Evolutionary conservation across 352 stramenopile species (phyloP).

Genomic region (Pythium pyrilobum): DNA sequence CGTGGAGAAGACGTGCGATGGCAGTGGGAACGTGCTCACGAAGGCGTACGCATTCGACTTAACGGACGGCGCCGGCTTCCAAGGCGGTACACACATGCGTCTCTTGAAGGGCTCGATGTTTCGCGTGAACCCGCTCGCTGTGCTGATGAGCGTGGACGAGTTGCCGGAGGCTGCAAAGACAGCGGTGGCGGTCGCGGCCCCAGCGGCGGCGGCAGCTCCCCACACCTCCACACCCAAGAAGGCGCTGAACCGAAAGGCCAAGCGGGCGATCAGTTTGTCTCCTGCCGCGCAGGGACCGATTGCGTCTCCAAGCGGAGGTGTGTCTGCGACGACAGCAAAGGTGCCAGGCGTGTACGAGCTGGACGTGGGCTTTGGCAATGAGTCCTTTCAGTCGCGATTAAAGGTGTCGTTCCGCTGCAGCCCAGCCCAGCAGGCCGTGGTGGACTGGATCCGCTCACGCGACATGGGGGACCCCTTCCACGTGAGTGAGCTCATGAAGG

Average conservation of each 20-base stretch:
- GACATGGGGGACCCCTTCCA: conserved; percentile 18
- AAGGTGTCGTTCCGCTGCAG: conserved; percentile 52
- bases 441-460: conserved; percentile 50
- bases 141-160: conserved; percentile 34
- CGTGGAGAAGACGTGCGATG: not conserved
- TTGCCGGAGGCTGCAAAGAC: conserved; percentile 10
- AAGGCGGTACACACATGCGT: conserved; percentile 8
- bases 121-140: conserved; percentile 40
- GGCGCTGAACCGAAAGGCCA: conserved; percentile 35
- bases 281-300: no score
- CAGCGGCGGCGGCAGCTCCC: not conserved
- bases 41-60: conserved; percentile 11
- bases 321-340: not conserved
- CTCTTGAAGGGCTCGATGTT: conserved; percentile 33
- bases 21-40: not conserved
- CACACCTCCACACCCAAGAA: conserved; percentile 14
- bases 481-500: conserved; percentile 24
- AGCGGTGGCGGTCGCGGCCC: not conserved
- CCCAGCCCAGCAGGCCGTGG: conserved; percentile 29
- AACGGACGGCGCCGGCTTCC: not conserved
- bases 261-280: no score
- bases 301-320: no score
- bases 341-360: conserved; percentile 33
- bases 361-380: conserved; percentile 28
- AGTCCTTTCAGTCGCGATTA: conserved; percentile 22